Percentiles rank a stretch among this genome's conserved stretches.
These are phyloP conservation scores for Pulveroboletus sp. DNA, from an alignment of 768 basidiomycete species.

Conservation along the genomic window DNA sequence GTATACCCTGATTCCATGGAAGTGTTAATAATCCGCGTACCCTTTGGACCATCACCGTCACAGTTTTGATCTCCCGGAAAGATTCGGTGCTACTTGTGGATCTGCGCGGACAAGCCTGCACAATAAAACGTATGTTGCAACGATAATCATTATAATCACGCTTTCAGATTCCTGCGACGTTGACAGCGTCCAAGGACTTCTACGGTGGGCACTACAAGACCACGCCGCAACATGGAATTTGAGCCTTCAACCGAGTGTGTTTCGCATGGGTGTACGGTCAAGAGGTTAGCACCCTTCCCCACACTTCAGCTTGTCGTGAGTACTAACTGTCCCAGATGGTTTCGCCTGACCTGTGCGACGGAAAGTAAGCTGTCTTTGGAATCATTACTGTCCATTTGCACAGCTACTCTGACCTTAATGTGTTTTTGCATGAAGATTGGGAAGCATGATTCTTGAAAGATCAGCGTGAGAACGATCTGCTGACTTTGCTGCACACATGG, in stretches of 20 bases:
- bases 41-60: background rate
- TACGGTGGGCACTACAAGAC: constrained; percentile 48
- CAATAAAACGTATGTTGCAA: constrained; percentile 43
- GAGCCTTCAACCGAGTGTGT: constrained; percentile 54
- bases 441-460: constrained; percentile 39
- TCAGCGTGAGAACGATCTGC: constrained; percentile 56
- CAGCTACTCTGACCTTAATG: constrained; percentile 45
- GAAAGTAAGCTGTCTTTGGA: constrained; percentile 30
- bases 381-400: background rate
- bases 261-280: constrained; percentile 60
- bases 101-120: constrained; percentile 54
- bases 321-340: constrained; percentile 38
- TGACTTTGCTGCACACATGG: constrained; percentile 49
- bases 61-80: constrained; percentile 14
- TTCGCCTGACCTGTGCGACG: constrained; percentile 42
- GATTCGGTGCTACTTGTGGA: constrained; percentile 49
- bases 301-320: background rate
- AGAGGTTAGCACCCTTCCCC: constrained; percentile 34
- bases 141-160: background rate
- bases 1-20: constrained; percentile 54
- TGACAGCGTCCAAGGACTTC: constrained; percentile 52
- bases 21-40: constrained; percentile 28
- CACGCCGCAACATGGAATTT: constrained; percentile 45
- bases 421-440: constrained; percentile 52
- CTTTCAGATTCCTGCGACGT: constrained; percentile 49